Evolutionary conservation across 805 yeast genomes (phyloP).

Genomic region (Starmerella powellii): DNA sequence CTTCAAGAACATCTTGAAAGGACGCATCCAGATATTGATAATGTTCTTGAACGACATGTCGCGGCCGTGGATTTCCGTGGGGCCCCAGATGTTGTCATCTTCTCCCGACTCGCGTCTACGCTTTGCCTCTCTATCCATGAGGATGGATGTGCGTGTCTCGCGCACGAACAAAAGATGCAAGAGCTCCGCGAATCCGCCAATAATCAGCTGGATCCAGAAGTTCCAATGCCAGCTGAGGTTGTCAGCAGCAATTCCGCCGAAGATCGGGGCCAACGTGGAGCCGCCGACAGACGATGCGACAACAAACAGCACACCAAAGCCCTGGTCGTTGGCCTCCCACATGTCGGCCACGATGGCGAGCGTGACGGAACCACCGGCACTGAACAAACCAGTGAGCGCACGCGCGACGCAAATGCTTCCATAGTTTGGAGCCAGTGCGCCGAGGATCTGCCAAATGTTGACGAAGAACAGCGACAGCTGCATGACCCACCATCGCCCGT

Average conservation of each 20-base stretch:
- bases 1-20: slow-evolving; percentile 32
- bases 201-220: slow-evolving; percentile 44
- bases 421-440: slow-evolving; percentile 46
- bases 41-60: slow-evolving; percentile 2
- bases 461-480: slow-evolving; percentile 41
- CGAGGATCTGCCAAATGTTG: slow-evolving; percentile 36
- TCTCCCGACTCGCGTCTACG: slow-evolving; percentile 30
- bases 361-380: slow-evolving; percentile 43
- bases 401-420: slow-evolving; percentile 47
- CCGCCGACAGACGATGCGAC: slow-evolving; percentile 42
- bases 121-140: slow-evolving; percentile 32
- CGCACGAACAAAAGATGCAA: slow-evolving; percentile 30
- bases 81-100: slow-evolving; percentile 31
- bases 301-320: slow-evolving; percentile 39
- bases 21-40: slow-evolving; percentile 29
- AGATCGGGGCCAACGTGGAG: slow-evolving; percentile 36
- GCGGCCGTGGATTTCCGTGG: slow-evolving; percentile 26
- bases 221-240: slow-evolving; percentile 51
- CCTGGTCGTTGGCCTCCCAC: slow-evolving; percentile 34
- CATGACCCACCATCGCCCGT: slow-evolving; percentile 50
- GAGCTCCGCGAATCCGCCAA: slow-evolving; percentile 38
- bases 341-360: slow-evolving; percentile 58
- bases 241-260: slow-evolving; percentile 45
- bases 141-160: slow-evolving; percentile 31
- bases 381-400: slow-evolving; percentile 48